Percentiles rank a stretch among this genome's conserved stretches.
These are phyloP conservation scores for Daldinia bambusicola DNA, from an alignment of 495 filamentous ascomycete species.

Conservation along the genomic window DNA sequence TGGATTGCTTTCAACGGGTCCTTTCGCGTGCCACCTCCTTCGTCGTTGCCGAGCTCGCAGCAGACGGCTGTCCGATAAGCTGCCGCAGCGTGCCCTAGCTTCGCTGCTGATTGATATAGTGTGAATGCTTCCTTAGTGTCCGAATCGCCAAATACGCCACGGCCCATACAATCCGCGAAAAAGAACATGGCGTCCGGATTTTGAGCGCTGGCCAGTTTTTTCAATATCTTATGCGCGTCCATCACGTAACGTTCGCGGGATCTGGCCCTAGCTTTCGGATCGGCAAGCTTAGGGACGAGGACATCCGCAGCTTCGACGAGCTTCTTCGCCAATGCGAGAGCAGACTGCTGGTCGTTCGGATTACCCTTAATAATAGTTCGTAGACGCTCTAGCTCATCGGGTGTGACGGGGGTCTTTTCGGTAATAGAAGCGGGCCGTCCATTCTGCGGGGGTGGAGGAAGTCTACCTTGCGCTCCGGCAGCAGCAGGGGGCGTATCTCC, in stretches of 20 bases:
- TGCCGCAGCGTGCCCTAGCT: slow-evolving; percentile 81
- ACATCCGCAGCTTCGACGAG: slow-evolving; percentile 84
- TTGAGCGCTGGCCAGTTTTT: slow-evolving; percentile 75
- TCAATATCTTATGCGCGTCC: slow-evolving; percentile 89
- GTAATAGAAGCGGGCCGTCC: slow-evolving; percentile 37
- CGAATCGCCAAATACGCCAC: slow-evolving; percentile 71
- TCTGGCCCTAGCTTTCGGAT: slow-evolving; percentile 77
- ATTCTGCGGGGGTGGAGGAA: slow-evolving; percentile 47
- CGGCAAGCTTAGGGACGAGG: slow-evolving; percentile 76
- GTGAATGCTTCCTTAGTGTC: slow-evolving; percentile 92
- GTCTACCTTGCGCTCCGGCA: slow-evolving; percentile 47
- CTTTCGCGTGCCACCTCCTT: slow-evolving; percentile 88
- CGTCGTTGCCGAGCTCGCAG: slow-evolving; percentile 95
- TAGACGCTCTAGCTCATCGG: slow-evolving; percentile 78
- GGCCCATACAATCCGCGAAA: slow-evolving; percentile 87
- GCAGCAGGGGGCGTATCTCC: slow-evolving; percentile 51
- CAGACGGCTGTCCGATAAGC: slow-evolving; percentile 97
- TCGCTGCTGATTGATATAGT: slow-evolving; percentile 93
- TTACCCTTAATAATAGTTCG: slow-evolving; percentile 72
- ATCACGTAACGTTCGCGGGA: slow-evolving; percentile 83
- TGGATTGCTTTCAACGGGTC: slow-evolving; percentile 94
- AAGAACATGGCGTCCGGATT: slow-evolving; percentile 92
- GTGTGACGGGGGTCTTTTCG: slow-evolving; percentile 72
- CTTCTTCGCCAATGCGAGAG: slow-evolving; percentile 82
- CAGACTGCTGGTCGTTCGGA: slow-evolving; percentile 74